These are phyloP conservation scores for Rhododendron ovatum DNA, from an alignment of 148 eudicot species.

Conservation along the genomic window DNA sequence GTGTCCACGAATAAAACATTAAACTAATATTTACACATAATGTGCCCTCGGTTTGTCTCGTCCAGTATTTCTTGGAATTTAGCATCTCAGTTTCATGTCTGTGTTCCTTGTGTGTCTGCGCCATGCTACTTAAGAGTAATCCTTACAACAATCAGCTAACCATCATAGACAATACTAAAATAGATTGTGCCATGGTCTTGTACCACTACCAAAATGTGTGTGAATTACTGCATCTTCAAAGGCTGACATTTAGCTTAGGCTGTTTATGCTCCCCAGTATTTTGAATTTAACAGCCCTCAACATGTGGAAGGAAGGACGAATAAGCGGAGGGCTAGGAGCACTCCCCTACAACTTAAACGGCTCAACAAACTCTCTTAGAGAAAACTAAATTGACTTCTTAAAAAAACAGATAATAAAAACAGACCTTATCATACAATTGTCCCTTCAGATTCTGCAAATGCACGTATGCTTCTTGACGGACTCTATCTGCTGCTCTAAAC, in stretches of 20 bases:
- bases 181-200: background rate
- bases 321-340: background rate
- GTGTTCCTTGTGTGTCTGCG: background rate
- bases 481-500: conserved; percentile 43
- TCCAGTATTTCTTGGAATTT: background rate
- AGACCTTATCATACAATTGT: conserved; percentile 64
- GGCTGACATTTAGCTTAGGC: background rate
- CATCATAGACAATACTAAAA: background rate
- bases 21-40: background rate
- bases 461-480: conserved; percentile 63
- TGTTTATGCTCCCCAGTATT: background rate
- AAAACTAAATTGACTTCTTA: background rate
- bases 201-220: background rate
- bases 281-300: background rate
- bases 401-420: conserved; percentile 24
- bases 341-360: background rate
- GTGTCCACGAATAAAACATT: background rate
- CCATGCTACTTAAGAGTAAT: background rate
- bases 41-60: background rate
- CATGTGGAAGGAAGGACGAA: background rate
- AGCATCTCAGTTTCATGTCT: background rate
- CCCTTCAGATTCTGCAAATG: conserved; percentile 42
- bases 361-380: background rate
- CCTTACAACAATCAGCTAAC: background rate
- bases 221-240: background rate